Evolutionary conservation across 495 filamentous ascomycete genomes (phyloP).

Genomic region (Aspergillus funiculosus): DNA sequence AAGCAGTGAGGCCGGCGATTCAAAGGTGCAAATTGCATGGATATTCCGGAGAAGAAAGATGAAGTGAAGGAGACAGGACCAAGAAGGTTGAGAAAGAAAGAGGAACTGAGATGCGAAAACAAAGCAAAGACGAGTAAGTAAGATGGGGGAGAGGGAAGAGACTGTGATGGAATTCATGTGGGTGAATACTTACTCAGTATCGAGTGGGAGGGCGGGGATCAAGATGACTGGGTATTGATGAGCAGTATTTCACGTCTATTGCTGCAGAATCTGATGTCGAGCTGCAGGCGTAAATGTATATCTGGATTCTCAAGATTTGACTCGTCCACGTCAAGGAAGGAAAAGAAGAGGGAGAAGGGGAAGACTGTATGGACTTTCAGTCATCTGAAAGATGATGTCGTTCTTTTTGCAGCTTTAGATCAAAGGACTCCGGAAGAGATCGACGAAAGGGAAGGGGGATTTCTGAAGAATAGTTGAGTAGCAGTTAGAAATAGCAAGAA

Average conservation of each 20-base stretch:
- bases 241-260: conserved; percentile 18
- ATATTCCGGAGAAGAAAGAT: neutral
- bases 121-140: neutral
- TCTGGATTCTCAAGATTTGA: conserved; percentile 6
- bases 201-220: neutral
- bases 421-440: neutral
- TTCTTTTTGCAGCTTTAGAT: neutral
- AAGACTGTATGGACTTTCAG: neutral
- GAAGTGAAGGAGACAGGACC: neutral
- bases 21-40: too few relatives aligned
- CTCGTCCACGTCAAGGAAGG: conserved; percentile 11
- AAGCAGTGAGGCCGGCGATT: neutral
- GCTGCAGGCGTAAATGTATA: conserved; percentile 20
- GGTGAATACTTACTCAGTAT: neutral
- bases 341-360: neutral
- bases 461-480: neutral
- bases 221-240: neutral
- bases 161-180: neutral
- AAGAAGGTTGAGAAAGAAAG: conserved; percentile 1
- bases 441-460: too few relatives aligned
- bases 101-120: neutral
- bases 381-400: neutral
- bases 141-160: neutral
- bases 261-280: conserved; percentile 17
- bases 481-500: too few relatives aligned